Conservation (phyloP, 805 yeast genomes). For the Metschnikowia cerradonensis region DNA sequence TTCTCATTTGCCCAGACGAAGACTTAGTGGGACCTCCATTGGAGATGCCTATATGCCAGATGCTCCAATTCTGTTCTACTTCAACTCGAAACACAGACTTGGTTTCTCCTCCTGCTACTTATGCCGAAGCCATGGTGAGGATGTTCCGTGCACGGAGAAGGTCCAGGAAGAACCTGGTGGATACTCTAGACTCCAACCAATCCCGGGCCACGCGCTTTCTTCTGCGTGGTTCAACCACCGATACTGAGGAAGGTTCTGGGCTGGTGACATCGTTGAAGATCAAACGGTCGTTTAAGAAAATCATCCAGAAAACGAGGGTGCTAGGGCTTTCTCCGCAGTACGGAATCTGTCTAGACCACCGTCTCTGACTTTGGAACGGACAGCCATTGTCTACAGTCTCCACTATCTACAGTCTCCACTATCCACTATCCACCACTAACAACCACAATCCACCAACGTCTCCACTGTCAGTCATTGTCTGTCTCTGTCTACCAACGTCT, state of each 20-base stretch:
- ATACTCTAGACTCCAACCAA: background rate
- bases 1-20: conserved; percentile 3
- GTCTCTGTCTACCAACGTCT: too few relatives aligned
- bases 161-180: conserved; percentile 9
- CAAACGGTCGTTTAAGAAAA: conserved; percentile 5
- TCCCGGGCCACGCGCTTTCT: conserved; percentile 4
- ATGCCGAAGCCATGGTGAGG: conserved; percentile 17
- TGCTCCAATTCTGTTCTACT: background rate
- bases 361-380: too few relatives aligned
- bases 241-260: conserved; percentile 10
- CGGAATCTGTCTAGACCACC: background rate
- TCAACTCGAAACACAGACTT: too few relatives aligned
- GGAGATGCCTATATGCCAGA: background rate
- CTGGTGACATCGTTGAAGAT: conserved; percentile 1
- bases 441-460: too few relatives aligned
- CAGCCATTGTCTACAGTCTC: too few relatives aligned
- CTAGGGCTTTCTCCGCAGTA: background rate
- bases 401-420: too few relatives aligned
- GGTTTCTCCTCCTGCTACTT: conserved; percentile 9
- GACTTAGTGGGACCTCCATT: conserved; percentile 6
- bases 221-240: conserved; percentile 14
- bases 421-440: too few relatives aligned
- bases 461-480: too few relatives aligned
- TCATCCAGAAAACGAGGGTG: conserved; percentile 4
- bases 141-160: conserved; percentile 5